Percentiles rank a stretch among this genome's conserved stretches.
Evolutionary conservation across 2,329 filamentous ascomycete species (phyloP).

Genomic region (Trichoderma semiorbis): DNA sequence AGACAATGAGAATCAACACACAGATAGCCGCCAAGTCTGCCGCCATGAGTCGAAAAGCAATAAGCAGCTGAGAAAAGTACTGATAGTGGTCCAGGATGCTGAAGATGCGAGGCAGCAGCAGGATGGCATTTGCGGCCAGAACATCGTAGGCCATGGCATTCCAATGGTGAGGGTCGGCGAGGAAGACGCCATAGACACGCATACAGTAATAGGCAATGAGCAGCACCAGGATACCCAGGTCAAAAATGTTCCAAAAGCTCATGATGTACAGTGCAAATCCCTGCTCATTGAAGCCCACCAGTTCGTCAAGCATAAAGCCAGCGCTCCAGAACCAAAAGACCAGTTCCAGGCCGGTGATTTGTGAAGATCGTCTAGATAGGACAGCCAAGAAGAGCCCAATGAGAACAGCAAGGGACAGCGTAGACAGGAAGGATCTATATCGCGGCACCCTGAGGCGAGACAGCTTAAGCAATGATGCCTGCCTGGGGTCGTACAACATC

Average conservation of each 20-base stretch:
- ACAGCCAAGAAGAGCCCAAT: constrained; percentile 84
- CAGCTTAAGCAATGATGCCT: constrained; percentile 87
- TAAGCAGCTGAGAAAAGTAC: constrained; percentile 92
- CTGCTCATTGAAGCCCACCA: constrained; percentile 95
- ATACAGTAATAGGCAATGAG: constrained; percentile 88
- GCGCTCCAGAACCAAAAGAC: constrained; percentile 98
- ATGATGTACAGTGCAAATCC: constrained; percentile 95
- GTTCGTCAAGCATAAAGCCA: constrained; percentile 93
- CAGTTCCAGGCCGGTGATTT: constrained; percentile 80
- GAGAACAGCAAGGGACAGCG: constrained; percentile 78
- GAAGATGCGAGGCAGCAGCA: constrained; percentile 87
- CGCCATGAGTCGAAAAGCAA: constrained; percentile 92
- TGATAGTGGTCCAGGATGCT: constrained; percentile 91
- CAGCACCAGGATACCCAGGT: constrained; percentile 81
- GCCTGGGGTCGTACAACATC: constrained; percentile 82
- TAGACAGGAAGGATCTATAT: constrained; percentile 88
- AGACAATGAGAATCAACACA: constrained; percentile 78
- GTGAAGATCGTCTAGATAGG: constrained; percentile 67
- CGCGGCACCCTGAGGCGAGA: constrained; percentile 86
- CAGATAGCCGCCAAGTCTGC: constrained; percentile 83
- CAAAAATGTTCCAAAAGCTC: constrained; percentile 97
- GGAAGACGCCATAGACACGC: constrained; percentile 80
- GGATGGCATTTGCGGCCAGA: constrained; percentile 84
- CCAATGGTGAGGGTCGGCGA: constrained; percentile 70
- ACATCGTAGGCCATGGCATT: constrained; percentile 90